phyloP scores from a whole-genome alignment of 106 monocot species.

The Allium sativum region DNA sequence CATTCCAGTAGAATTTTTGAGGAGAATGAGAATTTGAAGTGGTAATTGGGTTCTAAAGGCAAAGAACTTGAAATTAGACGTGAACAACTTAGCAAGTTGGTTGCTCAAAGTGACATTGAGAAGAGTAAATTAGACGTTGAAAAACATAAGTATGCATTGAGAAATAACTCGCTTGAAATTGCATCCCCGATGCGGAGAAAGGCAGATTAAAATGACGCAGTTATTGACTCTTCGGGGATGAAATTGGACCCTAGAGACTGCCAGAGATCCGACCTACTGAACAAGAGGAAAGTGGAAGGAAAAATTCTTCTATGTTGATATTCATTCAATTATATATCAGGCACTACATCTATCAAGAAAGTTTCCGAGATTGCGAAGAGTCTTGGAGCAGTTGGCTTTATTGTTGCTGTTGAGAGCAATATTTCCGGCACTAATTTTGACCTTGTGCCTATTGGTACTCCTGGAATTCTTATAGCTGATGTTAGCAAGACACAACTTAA shows the following conservation, averaged over 20 bases:
- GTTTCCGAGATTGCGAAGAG: slow-evolving; percentile 70
- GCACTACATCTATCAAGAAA: slow-evolving; percentile 86
- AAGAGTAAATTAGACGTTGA: too few relatives aligned
- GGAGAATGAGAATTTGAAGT: too few relatives aligned
- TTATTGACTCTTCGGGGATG: slow-evolving; percentile 58
- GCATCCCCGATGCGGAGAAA: too few relatives aligned
- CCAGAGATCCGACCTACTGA: slow-evolving; percentile 82
- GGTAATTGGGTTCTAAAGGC: too few relatives aligned
- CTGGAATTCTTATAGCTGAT: slow-evolving; percentile 83
- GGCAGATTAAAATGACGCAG: slow-evolving; percentile 83
- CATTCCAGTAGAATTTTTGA: too few relatives aligned
- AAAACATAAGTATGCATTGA: too few relatives aligned
- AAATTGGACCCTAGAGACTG: slow-evolving; percentile 81
- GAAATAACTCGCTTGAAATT: too few relatives aligned
- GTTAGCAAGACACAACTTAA: slow-evolving; percentile 57
- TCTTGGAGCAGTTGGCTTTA: slow-evolving; percentile 90
- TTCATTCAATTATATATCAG: slow-evolving; percentile 89
- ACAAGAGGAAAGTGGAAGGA: slow-evolving; percentile 68
- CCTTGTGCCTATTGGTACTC: slow-evolving; percentile 64
- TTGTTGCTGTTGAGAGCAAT: slow-evolving; percentile 78
- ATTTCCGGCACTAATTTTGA: slow-evolving; percentile 90
- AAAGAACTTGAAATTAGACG: too few relatives aligned
- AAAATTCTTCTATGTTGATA: slow-evolving; percentile 89
- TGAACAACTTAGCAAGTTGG: too few relatives aligned
- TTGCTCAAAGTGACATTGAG: too few relatives aligned